Evolutionary conservation across 1,284 basidiomycete species (phyloP).

Genomic region (Irpex rosettiformis): DNA sequence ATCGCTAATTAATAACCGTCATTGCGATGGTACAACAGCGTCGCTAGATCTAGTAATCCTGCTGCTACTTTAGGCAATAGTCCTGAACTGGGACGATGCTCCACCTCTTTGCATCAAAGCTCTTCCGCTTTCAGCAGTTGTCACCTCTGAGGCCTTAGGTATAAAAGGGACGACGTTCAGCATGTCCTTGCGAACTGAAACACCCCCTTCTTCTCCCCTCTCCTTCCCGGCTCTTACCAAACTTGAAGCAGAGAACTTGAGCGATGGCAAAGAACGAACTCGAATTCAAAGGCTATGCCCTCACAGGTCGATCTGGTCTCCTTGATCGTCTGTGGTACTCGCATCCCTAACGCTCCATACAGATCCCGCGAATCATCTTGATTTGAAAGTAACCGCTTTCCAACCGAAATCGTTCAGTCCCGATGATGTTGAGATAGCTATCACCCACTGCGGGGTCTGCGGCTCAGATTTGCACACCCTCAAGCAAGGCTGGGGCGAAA

Average conservation of each 20-base stretch:
- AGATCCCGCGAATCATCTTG: conserved; percentile 34
- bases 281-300: conserved; percentile 24
- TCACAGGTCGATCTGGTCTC: conserved; percentile 13
- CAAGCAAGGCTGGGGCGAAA: conserved; percentile 44
- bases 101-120: not conserved
- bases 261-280: conserved; percentile 12
- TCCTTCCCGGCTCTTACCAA: not conserved
- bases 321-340: not conserved
- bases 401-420: conserved; percentile 31
- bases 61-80: not conserved
- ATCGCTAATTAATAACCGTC: no score
- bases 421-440: conserved; percentile 35
- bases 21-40: no score
- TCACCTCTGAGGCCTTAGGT: no score
- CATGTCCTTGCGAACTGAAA: no score
- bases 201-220: not conserved
- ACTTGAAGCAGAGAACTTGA: not conserved
- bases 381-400: conserved; percentile 38
- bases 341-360: not conserved
- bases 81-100: not conserved
- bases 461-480: conserved; percentile 53
- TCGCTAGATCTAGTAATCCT: not conserved
- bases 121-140: no score
- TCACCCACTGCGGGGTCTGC: conserved; percentile 40
- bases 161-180: not conserved